These are phyloP conservation scores for Mortierella antarctica DNA, from an alignment of 192 early-diverging fungal species.

Conservation along the genomic window DNA sequence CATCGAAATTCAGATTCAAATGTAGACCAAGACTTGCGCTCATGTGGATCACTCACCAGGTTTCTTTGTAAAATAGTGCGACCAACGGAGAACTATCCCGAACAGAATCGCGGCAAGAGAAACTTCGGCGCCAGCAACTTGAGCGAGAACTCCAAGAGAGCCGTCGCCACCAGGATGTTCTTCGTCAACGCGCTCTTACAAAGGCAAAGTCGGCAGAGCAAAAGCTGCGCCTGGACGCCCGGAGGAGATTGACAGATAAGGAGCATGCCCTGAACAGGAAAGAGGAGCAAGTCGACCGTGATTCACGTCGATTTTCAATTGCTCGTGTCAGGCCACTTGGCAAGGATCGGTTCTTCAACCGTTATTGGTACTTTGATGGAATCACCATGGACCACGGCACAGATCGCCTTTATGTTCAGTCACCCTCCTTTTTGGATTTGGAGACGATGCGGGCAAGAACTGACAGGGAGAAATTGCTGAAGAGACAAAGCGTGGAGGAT, in stretches of 20 bases:
- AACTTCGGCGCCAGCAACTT: conserved; percentile 55
- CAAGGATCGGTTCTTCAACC: conserved; percentile 85
- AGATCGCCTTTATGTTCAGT: conserved; percentile 70
- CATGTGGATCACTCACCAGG: no score
- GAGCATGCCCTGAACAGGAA: conserved; percentile 60
- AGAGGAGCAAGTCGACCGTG: conserved; percentile 77
- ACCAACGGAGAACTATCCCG: conserved; percentile 20
- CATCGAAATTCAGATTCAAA: no score
- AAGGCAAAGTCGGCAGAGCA: conserved; percentile 54
- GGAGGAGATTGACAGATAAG: conserved; percentile 64
- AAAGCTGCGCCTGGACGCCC: conserved; percentile 49
- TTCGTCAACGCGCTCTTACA: conserved; percentile 55
- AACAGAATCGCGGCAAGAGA: conserved; percentile 58
- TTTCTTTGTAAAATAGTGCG: neutral
- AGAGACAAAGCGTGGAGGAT: conserved; percentile 31
- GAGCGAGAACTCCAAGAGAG: conserved; percentile 62
- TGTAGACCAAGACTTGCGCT: no score
- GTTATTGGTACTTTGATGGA: conserved; percentile 93
- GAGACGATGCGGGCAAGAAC: conserved; percentile 57
- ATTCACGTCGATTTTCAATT: conserved; percentile 70
- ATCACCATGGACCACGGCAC: conserved; percentile 71
- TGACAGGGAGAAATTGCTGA: conserved; percentile 30
- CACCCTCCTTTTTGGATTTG: conserved; percentile 63
- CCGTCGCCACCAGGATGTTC: conserved; percentile 54
- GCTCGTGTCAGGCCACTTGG: conserved; percentile 82